Percentiles rank a stretch among this genome's conserved stretches.
Conservation (phyloP, 345 rosid genomes). For the Eucalyptus erythrocorys region DNA sequence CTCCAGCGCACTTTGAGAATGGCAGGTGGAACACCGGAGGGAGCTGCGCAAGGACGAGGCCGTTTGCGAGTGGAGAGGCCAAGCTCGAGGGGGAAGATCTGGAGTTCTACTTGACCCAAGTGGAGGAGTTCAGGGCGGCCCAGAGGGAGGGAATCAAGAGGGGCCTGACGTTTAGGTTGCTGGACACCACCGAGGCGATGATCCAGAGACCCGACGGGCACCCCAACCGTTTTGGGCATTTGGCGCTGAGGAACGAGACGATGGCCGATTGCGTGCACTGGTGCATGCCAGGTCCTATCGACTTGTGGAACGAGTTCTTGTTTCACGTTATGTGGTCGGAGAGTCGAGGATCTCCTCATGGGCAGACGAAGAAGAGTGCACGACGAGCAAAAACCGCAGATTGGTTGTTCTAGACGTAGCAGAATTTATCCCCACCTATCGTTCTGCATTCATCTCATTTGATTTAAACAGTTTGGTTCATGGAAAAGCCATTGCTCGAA, state of each 20-base stretch:
- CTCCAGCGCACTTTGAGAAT: slow-evolving; percentile 43
- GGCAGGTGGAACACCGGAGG: slow-evolving; percentile 38
- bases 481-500: not conserved
- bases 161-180: slow-evolving; percentile 4
- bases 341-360: not conserved
- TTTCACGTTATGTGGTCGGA: slow-evolving; percentile 7
- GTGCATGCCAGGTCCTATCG: slow-evolving; percentile 39
- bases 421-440: not conserved
- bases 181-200: slow-evolving; percentile 15
- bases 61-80: slow-evolving; percentile 5
- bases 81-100: not conserved
- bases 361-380: not conserved
- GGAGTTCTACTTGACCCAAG: slow-evolving; percentile 11
- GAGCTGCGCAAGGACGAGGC: slow-evolving; percentile 22
- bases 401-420: not conserved
- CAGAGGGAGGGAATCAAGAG: not conserved
- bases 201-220: slow-evolving; percentile 24
- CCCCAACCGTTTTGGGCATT: slow-evolving; percentile 14
- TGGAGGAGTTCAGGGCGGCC: slow-evolving; percentile 25
- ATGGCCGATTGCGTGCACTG: slow-evolving; percentile 26
- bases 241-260: not conserved
- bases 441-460: not conserved
- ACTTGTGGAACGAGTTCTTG: slow-evolving; percentile 31
- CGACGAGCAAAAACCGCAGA: not conserved
- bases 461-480: not conserved